phyloP scores from a whole-genome alignment of 108 stramenopile species.

The Aurantiochytrium sp. region DNA sequence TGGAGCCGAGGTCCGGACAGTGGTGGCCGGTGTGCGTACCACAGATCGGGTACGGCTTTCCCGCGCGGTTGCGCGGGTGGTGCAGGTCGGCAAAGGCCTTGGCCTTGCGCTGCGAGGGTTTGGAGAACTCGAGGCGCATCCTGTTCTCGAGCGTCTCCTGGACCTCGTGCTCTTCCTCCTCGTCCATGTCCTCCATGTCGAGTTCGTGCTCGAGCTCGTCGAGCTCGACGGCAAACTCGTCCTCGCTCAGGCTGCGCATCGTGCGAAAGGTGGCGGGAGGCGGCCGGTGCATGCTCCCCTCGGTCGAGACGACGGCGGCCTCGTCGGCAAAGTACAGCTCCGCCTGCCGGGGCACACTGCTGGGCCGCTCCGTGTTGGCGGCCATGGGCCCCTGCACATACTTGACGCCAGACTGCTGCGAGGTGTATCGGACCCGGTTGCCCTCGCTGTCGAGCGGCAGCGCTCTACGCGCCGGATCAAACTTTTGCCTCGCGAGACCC shows the following conservation, averaged over 20 bases:
- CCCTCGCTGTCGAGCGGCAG: neutral
- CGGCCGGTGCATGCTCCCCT: neutral
- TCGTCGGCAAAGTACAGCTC: neutral
- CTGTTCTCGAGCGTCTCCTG: neutral
- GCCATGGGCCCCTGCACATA: neutral
- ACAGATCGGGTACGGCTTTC: neutral
- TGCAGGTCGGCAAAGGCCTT: neutral
- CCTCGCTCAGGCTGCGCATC: neutral
- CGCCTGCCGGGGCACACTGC: neutral
- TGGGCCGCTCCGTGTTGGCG: neutral
- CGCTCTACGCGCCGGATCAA: neutral
- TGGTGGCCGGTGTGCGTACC: neutral
- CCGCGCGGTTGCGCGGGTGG: neutral
- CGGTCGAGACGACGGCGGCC: neutral
- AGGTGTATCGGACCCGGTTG: neutral
- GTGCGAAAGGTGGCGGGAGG: neutral
- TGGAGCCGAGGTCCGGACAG: neutral
- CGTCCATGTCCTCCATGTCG: neutral
- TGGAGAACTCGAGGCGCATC: neutral
- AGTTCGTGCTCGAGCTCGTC: neutral
- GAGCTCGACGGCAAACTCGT: neutral
- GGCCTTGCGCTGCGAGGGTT: constrained; percentile 2
- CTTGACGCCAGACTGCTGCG: neutral
- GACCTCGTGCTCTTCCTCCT: neutral
- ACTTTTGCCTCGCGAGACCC: neutral